Conservation (phyloP, 1,284 basidiomycete genomes). For the Amylostereum areolatum region DNA sequence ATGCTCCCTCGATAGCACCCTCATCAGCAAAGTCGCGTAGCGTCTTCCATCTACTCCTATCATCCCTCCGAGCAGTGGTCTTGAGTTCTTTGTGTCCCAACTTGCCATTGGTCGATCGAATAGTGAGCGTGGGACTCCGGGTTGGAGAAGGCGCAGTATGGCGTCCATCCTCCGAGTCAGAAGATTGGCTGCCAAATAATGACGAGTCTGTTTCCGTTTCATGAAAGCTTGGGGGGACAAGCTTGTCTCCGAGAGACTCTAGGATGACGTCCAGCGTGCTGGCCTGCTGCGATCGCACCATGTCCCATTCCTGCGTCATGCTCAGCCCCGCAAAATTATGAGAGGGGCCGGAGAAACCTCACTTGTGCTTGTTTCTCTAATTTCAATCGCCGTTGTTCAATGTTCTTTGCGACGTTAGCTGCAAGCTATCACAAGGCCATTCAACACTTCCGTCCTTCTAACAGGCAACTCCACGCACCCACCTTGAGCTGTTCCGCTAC, state of each 20-base stretch:
- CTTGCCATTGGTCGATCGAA: constrained; percentile 10
- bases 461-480: constrained; percentile 5
- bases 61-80: constrained; percentile 24
- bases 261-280: constrained; percentile 60
- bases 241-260: constrained; percentile 61
- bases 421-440: constrained; percentile 45
- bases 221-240: constrained; percentile 73
- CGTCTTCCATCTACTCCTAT: constrained; percentile 68
- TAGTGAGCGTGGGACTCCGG: constrained; percentile 24
- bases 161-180: constrained; percentile 34
- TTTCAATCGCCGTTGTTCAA: constrained; percentile 60
- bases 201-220: constrained; percentile 60
- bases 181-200: constrained; percentile 67
- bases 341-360: constrained; percentile 15
- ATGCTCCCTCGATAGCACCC: constrained; percentile 64
- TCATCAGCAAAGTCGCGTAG: constrained; percentile 79
- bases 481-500: constrained; percentile 73
- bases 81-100: constrained; percentile 17
- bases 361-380: constrained; percentile 59
- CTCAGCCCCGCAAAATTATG: neutral
- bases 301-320: constrained; percentile 62
- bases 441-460: too few species aligned
- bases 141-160: constrained; percentile 9
- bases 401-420: constrained; percentile 60
- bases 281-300: constrained; percentile 47